Evolutionary conservation across 371 early-diverging fungal genomes (phyloP).

Genomic region (Dentiscutata heterogama): DNA sequence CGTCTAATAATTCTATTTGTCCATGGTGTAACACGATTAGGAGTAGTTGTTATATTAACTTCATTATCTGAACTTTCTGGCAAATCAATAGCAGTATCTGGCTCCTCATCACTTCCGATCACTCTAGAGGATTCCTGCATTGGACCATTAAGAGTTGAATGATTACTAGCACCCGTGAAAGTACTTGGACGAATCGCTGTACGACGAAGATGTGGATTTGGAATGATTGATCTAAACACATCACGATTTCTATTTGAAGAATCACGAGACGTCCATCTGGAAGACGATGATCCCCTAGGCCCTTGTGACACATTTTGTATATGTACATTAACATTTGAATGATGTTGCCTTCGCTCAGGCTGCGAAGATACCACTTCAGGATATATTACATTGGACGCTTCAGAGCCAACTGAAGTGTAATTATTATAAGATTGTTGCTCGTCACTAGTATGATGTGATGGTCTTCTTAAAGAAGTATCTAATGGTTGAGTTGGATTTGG

Average conservation of each 20-base stretch:
- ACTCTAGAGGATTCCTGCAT: constrained; percentile 1
- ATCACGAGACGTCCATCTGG: constrained; percentile 16
- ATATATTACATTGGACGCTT: neutral
- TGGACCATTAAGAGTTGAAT: neutral
- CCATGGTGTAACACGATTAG: neutral
- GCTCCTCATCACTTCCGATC: constrained; percentile 31
- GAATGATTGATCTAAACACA: constrained; percentile 1
- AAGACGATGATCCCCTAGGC: neutral
- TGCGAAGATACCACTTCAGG: neutral
- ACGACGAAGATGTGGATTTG: constrained; percentile 5
- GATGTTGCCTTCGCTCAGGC: neutral
- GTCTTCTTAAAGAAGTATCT: neutral
- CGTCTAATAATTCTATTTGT: neutral
- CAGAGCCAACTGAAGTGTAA: constrained; percentile 16
- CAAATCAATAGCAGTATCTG: neutral
- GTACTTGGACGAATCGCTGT: neutral
- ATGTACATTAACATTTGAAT: constrained; percentile 9
- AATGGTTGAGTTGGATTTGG: neutral
- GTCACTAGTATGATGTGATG: neutral
- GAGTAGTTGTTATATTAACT: neutral
- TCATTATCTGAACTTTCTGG: constrained; percentile 31
- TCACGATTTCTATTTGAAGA: neutral
- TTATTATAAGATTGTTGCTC: constrained; percentile 30
- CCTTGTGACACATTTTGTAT: neutral
- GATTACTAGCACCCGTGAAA: neutral